phyloP scores from a whole-genome alignment of 2,329 filamentous ascomycete genomes.

The Ascochyta lentis region DNA sequence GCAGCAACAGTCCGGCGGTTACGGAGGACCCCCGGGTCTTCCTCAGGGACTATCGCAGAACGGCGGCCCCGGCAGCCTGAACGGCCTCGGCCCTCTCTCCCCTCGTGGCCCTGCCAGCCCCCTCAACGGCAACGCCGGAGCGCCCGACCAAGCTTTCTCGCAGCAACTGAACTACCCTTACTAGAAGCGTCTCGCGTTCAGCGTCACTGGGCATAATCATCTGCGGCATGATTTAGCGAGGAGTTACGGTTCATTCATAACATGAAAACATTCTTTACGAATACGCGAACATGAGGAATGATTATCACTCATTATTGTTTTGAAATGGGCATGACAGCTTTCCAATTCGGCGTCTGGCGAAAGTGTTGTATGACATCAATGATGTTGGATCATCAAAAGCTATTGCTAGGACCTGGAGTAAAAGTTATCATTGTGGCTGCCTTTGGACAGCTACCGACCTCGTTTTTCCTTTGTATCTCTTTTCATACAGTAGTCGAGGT shows the following conservation, averaged over 20 bases:
- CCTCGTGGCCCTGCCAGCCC: slow-evolving; percentile 16
- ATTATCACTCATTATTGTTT: slow-evolving; percentile 7
- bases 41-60: slow-evolving; percentile 18
- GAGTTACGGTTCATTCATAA: slow-evolving; percentile 20
- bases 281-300: slow-evolving; percentile 16
- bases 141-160: slow-evolving; percentile 44
- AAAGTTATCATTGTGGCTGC: slow-evolving; percentile 5
- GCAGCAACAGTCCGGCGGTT: slow-evolving; percentile 15
- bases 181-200: slow-evolving; percentile 18
- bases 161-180: slow-evolving; percentile 34
- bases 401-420: slow-evolving; percentile 10
- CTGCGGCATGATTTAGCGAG: slow-evolving; percentile 21
- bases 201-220: slow-evolving; percentile 20
- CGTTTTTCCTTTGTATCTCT: background rate
- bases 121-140: slow-evolving; percentile 41
- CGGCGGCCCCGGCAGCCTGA: slow-evolving; percentile 15
- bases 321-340: slow-evolving; percentile 22
- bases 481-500: background rate
- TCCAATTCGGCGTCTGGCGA: slow-evolving; percentile 45
- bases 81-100: slow-evolving; percentile 17
- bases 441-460: slow-evolving; percentile 3
- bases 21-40: slow-evolving; percentile 16
- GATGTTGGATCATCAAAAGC: slow-evolving; percentile 11
- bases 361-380: slow-evolving; percentile 21
- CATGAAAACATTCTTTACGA: slow-evolving; percentile 20